phyloP scores from a whole-genome alignment of 139 green algal genomes.

The Coelastrella sp. region DNA sequence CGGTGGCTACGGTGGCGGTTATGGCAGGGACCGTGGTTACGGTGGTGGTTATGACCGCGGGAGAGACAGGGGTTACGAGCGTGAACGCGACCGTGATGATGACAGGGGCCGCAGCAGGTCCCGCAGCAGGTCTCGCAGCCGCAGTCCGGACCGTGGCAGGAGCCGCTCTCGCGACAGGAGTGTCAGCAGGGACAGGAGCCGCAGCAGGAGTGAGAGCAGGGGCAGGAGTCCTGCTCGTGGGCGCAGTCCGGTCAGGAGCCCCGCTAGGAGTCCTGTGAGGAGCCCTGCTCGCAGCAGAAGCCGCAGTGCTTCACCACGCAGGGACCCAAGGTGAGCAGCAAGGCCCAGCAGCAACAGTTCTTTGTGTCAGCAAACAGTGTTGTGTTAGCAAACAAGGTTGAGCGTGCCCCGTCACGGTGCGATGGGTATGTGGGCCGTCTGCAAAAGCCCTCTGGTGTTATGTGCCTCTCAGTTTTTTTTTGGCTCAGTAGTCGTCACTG shows the following conservation, averaged over 20 bases:
- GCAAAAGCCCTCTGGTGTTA: too few relatives aligned
- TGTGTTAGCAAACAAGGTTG: too few relatives aligned
- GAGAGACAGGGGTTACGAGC: background rate
- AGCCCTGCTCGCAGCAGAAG: slow-evolving; percentile 29
- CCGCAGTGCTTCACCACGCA: slow-evolving; percentile 5
- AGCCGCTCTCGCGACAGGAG: slow-evolving; percentile 25
- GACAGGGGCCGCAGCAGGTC: slow-evolving; percentile 23
- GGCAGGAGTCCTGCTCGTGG: background rate
- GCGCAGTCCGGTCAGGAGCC: slow-evolving; percentile 13
- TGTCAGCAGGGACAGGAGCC: slow-evolving; percentile 27
- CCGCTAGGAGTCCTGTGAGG: too few relatives aligned
- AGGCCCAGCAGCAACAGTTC: too few relatives aligned
- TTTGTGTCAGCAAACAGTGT: too few relatives aligned
- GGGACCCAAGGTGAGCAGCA: slow-evolving; percentile 5
- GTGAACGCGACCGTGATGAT: background rate
- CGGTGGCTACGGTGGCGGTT: slow-evolving; percentile 7
- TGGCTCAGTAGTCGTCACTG: too few relatives aligned
- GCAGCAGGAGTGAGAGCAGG: slow-evolving; percentile 13
- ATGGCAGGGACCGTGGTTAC: slow-evolving; percentile 6
- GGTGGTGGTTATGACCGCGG: slow-evolving; percentile 13
- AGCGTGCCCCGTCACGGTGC: too few relatives aligned
- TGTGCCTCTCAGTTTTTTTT: too few relatives aligned
- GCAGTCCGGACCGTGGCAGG: background rate
- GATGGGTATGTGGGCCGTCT: too few relatives aligned
- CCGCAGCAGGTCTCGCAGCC: background rate